Percentiles rank a stretch among this genome's conserved stretches.
Conservation (phyloP, 495 filamentous ascomycete species). For the Trichoderma asperelloides region DNA sequence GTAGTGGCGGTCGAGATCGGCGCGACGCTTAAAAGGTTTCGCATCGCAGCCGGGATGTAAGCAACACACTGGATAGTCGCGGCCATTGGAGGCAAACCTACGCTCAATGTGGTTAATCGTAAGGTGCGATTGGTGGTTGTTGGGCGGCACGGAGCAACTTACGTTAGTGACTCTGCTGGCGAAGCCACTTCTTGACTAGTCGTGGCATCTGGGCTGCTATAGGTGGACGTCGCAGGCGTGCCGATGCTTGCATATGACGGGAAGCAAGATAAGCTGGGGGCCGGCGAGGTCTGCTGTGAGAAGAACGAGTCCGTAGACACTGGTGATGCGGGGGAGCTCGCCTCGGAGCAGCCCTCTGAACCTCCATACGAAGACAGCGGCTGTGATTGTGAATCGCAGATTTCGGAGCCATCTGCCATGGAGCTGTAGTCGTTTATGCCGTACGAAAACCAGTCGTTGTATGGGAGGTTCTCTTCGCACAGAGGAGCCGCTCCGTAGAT, state of each 20-base stretch:
- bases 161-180: background rate
- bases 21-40: constrained; percentile 32
- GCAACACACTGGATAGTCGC: constrained; percentile 19
- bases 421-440: background rate
- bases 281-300: background rate
- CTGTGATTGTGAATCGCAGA: constrained; percentile 7
- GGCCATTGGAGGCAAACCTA: background rate
- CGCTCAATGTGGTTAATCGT: background rate
- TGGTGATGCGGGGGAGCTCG: background rate
- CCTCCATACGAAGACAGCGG: background rate
- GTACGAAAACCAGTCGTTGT: background rate
- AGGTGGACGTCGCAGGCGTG: constrained; percentile 2
- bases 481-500: background rate
- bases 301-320: background rate
- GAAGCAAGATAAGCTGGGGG: background rate
- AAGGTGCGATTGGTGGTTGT: background rate
- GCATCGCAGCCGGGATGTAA: constrained; percentile 21
- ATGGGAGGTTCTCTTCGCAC: constrained; percentile 4
- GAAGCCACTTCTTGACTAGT: background rate
- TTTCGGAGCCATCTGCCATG: background rate
- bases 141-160: background rate
- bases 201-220: background rate
- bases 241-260: background rate
- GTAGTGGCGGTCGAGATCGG: constrained; percentile 41
- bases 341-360: background rate